phyloP scores from a whole-genome alignment of 345 rosid genomes.

The Laguncularia racemosa region DNA sequence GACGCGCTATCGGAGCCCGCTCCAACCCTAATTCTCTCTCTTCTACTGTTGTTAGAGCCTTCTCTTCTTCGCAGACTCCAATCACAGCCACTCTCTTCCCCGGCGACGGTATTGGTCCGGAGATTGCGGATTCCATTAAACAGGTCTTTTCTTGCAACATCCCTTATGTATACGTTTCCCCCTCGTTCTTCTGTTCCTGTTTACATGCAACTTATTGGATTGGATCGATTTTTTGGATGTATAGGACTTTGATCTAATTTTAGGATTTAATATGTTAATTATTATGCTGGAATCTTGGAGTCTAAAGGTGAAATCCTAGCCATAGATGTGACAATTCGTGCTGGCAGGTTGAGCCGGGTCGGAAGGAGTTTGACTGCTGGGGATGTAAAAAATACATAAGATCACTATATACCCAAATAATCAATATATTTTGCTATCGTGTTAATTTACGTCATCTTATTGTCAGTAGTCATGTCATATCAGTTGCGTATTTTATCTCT shows the following conservation, averaged over 20 bases:
- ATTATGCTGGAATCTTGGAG: no score
- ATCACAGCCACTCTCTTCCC: constrained; percentile 95
- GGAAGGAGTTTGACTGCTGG: no score
- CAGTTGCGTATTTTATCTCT: no score
- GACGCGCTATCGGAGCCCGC: constrained; percentile 35
- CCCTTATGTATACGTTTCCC: background rate
- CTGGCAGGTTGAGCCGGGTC: no score
- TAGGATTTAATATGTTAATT: background rate
- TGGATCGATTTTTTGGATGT: background rate
- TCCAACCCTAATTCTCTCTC: constrained; percentile 11
- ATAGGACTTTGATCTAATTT: background rate
- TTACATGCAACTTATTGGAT: background rate
- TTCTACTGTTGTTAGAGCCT: constrained; percentile 36
- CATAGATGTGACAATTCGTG: no score
- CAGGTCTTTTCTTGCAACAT: constrained; percentile 30
- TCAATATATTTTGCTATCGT: no score
- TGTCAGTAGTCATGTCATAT: no score
- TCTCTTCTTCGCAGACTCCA: constrained; percentile 45
- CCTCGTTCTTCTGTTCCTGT: background rate
- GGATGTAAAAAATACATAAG: no score
- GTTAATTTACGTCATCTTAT: no score
- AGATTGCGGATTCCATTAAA: constrained; percentile 95
- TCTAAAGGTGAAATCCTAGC: no score
- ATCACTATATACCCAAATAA: no score
- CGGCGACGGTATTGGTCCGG: constrained; percentile 99